phyloP scores from a whole-genome alignment of 257 asterid genomes.

The Primulina tabacum region DNA sequence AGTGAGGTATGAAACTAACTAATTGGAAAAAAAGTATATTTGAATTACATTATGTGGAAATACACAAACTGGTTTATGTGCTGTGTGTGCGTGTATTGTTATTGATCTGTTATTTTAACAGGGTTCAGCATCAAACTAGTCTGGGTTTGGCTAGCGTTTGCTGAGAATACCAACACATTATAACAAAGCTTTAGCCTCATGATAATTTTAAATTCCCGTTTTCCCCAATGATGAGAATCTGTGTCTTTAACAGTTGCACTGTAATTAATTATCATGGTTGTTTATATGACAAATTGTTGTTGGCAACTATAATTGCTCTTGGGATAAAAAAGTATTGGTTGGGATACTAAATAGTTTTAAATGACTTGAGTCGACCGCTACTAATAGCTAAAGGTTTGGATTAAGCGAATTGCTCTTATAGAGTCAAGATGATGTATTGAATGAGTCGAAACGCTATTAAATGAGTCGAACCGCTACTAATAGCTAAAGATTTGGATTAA shows the following conservation, averaged over 20 bases:
- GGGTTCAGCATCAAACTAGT: neutral
- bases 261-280: neutral
- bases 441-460: no score
- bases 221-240: neutral
- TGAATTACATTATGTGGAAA: neutral
- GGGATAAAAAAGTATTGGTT: no score
- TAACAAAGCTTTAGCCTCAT: neutral
- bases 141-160: neutral
- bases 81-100: no score
- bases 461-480: no score
- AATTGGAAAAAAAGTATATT: neutral
- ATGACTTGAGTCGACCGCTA: neutral
- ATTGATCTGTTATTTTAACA: no score
- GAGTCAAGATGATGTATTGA: no score
- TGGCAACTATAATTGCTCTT: no score
- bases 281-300: no score
- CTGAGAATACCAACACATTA: neutral
- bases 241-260: neutral
- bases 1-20: constrained; percentile 28
- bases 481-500: no score
- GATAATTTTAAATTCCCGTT: neutral
- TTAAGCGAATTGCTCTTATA: no score
- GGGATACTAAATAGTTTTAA: neutral
- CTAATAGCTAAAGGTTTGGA: no score
- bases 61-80: neutral